Evolutionary conservation across 192 early-diverging fungal genomes (phyloP), one percentile per base, ranked within the genome.

Genomic region (Pilobolus umbonatus): DNA sequence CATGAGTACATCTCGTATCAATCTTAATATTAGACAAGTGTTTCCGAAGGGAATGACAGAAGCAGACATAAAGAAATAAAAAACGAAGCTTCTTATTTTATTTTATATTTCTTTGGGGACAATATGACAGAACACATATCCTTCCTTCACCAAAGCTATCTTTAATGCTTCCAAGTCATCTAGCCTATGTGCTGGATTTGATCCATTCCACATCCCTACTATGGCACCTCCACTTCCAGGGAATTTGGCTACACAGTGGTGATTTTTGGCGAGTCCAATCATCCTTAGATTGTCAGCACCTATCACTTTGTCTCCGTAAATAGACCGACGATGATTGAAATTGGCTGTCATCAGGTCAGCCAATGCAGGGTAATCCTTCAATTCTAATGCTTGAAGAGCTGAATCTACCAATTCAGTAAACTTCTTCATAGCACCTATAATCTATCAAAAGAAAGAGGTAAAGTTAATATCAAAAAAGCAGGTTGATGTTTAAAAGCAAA

Each of bases 11-110:
- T 74, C 89, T 6, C 78, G 95, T 36, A 85, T 98, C 49, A 98
- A 98, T 57, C 74, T 95, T 48, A 98, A 98, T 57, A 85, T 96
- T 24, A 82, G 96, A 32, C 93, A 98, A 76, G 89, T 93, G 14
- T 42, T 17, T 42, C 39, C 39, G 14, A 42, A 42, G 12, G 39
- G 14, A 42, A n/a, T n/a, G n/a, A n/a, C n/a, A n/a, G n/a, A n/a
- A n/a, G n/a, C 39, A 42, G 14, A 12, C 1, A 10, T 38, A 38
- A 14, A 38, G 9, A 12, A 12, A 12, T 38, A 12, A 12, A 12
- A 38, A 38, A 38, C 9, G 15, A 15, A 15, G 11, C n/a, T 40
- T 40, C 11, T 40, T 40, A 28, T 28, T 49, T 29, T n/a, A 53
- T n/a, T 21, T 30, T 35, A 30, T 17, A 19, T 31, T 34, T 17